These are phyloP conservation scores for Diaporthe capsici DNA, from an alignment of 2,329 filamentous ascomycete species.

Conservation along the genomic window DNA sequence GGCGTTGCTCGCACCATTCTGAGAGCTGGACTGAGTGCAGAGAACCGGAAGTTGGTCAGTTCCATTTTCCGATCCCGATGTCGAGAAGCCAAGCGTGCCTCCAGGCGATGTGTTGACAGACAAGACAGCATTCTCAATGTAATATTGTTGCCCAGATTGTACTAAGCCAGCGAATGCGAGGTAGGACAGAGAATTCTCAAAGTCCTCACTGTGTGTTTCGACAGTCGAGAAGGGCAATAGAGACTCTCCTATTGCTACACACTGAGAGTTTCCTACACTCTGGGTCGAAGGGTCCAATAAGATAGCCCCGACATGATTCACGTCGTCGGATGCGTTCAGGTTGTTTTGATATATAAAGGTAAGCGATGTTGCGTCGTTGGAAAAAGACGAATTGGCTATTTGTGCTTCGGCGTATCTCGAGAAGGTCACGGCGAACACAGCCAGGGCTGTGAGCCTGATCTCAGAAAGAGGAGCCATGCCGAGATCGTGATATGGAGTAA, in stretches of 20 bases:
- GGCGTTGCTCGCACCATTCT: constrained; percentile 47
- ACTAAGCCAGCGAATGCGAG: constrained; percentile 37
- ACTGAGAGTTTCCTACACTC: constrained; percentile 57
- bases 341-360: constrained; percentile 69
- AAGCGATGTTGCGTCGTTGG: constrained; percentile 59
- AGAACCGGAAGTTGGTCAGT: constrained; percentile 59
- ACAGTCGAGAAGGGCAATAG: constrained; percentile 59
- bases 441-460: constrained; percentile 19
- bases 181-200: constrained; percentile 61
- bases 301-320: constrained; percentile 65
- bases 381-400: constrained; percentile 21
- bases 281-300: constrained; percentile 59
- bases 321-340: constrained; percentile 65
- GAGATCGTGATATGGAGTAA: not conserved
- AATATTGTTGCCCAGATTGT: constrained; percentile 52
- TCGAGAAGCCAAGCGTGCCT: constrained; percentile 35
- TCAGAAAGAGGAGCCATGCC: constrained; percentile 27
- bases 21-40: constrained; percentile 63
- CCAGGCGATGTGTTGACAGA: constrained; percentile 52
- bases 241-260: constrained; percentile 61
- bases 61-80: constrained; percentile 46
- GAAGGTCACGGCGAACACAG: constrained; percentile 16
- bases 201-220: constrained; percentile 59
- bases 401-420: not conserved
- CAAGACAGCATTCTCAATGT: constrained; percentile 57